phyloP scores from a whole-genome alignment of 2,329 filamentous ascomycete species.

The Leptodontidium sp. region DNA sequence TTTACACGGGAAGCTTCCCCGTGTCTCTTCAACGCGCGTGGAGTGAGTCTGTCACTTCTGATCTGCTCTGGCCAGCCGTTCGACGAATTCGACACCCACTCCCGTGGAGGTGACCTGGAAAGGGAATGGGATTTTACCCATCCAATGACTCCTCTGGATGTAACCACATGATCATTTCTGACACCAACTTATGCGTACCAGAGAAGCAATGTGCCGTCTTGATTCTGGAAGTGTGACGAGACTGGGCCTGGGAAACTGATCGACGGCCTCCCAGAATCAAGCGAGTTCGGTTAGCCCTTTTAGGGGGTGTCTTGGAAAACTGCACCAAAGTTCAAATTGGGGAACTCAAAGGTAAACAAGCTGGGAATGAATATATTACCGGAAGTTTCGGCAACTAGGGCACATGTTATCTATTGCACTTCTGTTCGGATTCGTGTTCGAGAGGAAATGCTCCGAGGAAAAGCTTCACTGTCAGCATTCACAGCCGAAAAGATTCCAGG shows the following conservation, averaged over 20 bases:
- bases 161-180: neutral
- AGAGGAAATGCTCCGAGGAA: neutral
- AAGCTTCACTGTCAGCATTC: neutral
- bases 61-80: neutral
- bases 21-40: conserved; percentile 6
- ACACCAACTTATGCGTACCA: conserved; percentile 8
- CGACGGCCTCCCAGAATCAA: neutral
- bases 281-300: neutral
- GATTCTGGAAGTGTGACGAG: neutral
- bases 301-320: neutral
- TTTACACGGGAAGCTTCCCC: conserved; percentile 1
- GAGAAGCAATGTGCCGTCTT: neutral
- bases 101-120: neutral
- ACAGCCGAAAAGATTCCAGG: neutral
- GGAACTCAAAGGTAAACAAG: neutral
- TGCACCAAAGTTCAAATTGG: neutral
- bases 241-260: conserved; percentile 1
- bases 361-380: neutral
- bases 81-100: neutral
- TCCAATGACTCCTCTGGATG: conserved; percentile 8
- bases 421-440: neutral
- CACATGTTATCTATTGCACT: neutral
- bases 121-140: neutral
- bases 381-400: neutral
- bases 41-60: neutral